Evolutionary conservation across 441 rosid genomes (phyloP).

Genomic region (Syzygium syzygioides): DNA sequence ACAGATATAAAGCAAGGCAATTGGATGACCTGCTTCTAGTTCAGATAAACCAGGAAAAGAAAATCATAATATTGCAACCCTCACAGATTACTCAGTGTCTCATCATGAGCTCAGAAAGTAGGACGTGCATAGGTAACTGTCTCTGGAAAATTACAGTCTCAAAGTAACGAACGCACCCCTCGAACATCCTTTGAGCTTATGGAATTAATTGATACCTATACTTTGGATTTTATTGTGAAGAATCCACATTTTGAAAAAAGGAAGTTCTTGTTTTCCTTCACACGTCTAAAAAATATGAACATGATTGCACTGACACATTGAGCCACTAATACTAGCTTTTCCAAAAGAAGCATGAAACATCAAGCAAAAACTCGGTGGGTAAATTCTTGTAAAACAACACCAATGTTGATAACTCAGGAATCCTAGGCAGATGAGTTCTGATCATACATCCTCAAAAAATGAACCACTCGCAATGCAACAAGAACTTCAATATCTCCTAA

Average conservation of each 20-base stretch:
- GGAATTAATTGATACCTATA: not conserved
- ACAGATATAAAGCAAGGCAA: not conserved
- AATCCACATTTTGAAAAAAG: not conserved
- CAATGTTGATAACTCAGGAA: not conserved
- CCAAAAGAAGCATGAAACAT: not conserved
- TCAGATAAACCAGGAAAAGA: not conserved
- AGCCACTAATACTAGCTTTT: not conserved
- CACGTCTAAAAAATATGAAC: not conserved
- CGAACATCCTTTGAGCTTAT: not conserved
- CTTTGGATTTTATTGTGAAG: not conserved
- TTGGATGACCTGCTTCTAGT: not conserved
- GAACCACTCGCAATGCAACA: not conserved
- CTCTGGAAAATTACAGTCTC: not conserved
- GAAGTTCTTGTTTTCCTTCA: not conserved
- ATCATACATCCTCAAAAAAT: not conserved
- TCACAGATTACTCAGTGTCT: not conserved
- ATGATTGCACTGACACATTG: not conserved
- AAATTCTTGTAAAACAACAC: not conserved
- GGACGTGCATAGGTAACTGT: not conserved
- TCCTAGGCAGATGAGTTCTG: not conserved
- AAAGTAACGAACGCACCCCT: not conserved
- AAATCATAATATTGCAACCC: not conserved
- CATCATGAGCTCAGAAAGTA: not conserved
- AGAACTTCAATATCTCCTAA: not conserved
- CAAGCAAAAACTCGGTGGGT: not conserved